A percentile compares a stretch with the other conserved stretches of the same genome.
phyloP scores from a whole-genome alignment of 495 filamentous ascomycete species.

The Penicillium ucsense region DNA sequence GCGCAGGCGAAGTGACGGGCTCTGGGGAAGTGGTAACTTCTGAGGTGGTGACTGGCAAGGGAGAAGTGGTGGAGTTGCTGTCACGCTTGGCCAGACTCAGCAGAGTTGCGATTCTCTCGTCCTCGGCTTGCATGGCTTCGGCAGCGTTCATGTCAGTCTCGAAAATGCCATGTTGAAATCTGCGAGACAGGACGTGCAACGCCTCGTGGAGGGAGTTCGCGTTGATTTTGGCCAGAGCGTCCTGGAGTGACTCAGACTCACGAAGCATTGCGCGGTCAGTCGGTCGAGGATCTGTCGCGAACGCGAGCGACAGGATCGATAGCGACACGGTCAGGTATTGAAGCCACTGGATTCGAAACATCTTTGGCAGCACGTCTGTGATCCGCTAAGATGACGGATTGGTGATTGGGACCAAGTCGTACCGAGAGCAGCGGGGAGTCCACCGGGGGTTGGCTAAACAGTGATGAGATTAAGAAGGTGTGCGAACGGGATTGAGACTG shows the following conservation, averaged over 20 bases:
- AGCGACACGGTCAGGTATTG: conserved; percentile 14
- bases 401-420: conserved; percentile 2
- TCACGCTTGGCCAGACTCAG: conserved; percentile 36
- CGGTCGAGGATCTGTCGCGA: conserved; percentile 12
- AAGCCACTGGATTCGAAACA: conserved; percentile 16
- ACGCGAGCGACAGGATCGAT: conserved; percentile 10
- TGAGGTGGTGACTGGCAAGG: conserved; percentile 7
- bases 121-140: conserved; percentile 38
- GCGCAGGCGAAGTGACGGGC: neutral
- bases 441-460: too few relatives aligned
- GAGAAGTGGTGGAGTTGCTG: conserved; percentile 21
- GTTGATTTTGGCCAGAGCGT: conserved; percentile 31
- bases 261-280: conserved; percentile 8
- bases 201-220: conserved; percentile 37
- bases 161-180: conserved; percentile 45
- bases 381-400: conserved; percentile 12
- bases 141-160: conserved; percentile 35
- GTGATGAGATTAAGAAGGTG: too few relatives aligned
- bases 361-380: conserved; percentile 7
- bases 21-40: neutral
- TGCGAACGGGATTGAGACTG: too few relatives aligned
- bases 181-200: conserved; percentile 37
- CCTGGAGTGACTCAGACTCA: conserved; percentile 29
- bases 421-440: too few relatives aligned
- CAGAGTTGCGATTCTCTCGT: conserved; percentile 33